phyloP scores from a whole-genome alignment of 2,329 filamentous ascomycete genomes.

The Cordyceps tenuipes region DNA sequence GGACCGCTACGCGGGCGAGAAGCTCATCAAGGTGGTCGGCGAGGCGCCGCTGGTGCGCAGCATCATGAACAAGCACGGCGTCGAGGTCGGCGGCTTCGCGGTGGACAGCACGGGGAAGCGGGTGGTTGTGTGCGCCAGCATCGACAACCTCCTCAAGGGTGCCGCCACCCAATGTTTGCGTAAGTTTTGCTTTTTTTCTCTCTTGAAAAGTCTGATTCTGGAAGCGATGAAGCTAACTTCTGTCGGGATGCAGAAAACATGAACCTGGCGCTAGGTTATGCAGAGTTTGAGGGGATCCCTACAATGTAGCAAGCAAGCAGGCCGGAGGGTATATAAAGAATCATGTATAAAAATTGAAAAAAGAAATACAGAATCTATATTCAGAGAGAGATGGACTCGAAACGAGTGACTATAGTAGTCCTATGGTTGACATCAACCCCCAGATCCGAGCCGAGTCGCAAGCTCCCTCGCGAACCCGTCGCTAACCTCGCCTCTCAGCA shows the following conservation, averaged over 20 bases:
- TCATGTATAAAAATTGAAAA: too few relatives aligned
- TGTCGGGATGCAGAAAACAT: not conserved
- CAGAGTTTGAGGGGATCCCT: slow-evolving; percentile 10
- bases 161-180: slow-evolving; percentile 87
- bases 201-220: not conserved
- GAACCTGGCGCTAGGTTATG: slow-evolving; percentile 8
- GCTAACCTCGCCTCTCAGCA: too few relatives aligned
- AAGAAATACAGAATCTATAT: too few relatives aligned
- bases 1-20: slow-evolving; percentile 91
- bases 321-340: too few relatives aligned
- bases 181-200: slow-evolving; percentile 39
- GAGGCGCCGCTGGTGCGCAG: slow-evolving; percentile 80
- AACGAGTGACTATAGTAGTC: too few relatives aligned
- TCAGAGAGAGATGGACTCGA: too few relatives aligned
- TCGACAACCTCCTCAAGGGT: slow-evolving; percentile 90
- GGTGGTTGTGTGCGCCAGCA: slow-evolving; percentile 88
- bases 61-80: slow-evolving; percentile 77
- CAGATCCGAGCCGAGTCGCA: too few relatives aligned
- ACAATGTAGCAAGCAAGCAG: not conserved
- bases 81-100: slow-evolving; percentile 94
- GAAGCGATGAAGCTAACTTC: not conserved
- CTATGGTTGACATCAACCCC: too few relatives aligned
- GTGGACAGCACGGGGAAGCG: slow-evolving; percentile 83
- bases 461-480: too few relatives aligned
- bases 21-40: slow-evolving; percentile 84